Base-by-base conservation (phyloP, 495 filamentous ascomycete species). In the Podospora anserina region DNA sequence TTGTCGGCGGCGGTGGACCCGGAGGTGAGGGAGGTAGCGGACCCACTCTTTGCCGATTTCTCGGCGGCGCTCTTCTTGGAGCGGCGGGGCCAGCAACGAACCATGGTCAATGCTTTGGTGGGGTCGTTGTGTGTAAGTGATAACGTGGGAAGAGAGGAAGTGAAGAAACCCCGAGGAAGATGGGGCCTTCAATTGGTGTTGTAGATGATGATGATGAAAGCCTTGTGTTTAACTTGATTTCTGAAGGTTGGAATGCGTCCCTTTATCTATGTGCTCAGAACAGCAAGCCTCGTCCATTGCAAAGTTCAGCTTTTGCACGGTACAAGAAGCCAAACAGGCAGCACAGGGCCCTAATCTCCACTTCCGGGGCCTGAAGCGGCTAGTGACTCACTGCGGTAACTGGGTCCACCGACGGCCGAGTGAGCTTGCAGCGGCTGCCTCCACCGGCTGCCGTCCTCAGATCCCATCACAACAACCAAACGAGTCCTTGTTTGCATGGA, bases 61-160 rank as follows among this genome's bases (percentile, higher is more conserved):
- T 66, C 58, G 69, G 63, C 30, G 59, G 59, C 16, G 3, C 23
- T 54, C 66, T 69, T 67, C 34, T 67, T 67, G 63, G 66, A 71
- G 66, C 69, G 69, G 64, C 59, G 61, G 20, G 70, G 70, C 70
- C 70, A 71, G 67, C 70, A 71, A 30, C 66, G 70, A 62, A 66
- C 65, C 70, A 71, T 71, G 49, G 63, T 67, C 58, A 27, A 20
- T 3, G 64, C 13, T 65, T 58, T 13, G 39, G 39, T 49, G 39
- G 39, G 15, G 39, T 49, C 39, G 39, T 16, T 49, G 39, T 11
- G 39, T 49, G 39, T 49, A 49, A 49, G 39, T 49, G 39, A 49
- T 49, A 49, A 49, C 6, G 39, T 5, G 2, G 15, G 9, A 49
- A 49, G 39, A 49, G 39, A 49, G 15, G 15, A 16, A 49, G 9